Evolutionary conservation across 306 rosid genomes (phyloP).

Genomic region (Citrullus amarus): DNA sequence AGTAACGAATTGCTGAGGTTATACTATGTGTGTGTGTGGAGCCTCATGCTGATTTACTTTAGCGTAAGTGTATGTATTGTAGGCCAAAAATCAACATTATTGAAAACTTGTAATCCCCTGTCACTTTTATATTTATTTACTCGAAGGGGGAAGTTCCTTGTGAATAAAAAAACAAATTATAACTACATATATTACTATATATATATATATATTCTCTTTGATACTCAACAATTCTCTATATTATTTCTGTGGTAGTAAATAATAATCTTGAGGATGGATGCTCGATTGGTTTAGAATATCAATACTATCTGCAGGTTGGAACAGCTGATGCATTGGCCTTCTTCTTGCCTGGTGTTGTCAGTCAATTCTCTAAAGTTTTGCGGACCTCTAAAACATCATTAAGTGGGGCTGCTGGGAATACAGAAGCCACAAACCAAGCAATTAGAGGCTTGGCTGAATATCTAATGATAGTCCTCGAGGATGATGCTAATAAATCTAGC

Average conservation of each 20-base stretch:
- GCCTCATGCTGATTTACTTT: neutral
- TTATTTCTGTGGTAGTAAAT: neutral
- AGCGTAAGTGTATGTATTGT: neutral
- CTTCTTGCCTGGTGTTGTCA: conserved; percentile 89
- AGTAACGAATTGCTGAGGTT: neutral
- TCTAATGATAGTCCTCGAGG: conserved; percentile 74
- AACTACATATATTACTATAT: neutral
- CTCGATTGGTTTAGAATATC: neutral
- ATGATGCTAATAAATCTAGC: conserved; percentile 45
- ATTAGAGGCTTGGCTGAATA: conserved; percentile 76
- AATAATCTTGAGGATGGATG: neutral
- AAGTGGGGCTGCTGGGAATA: conserved; percentile 90
- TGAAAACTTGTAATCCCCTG: neutral
- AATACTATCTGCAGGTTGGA: conserved; percentile 48
- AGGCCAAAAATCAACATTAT: neutral
- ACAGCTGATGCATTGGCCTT: conserved; percentile 85
- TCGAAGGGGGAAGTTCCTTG: neutral
- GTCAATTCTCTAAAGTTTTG: conserved; percentile 75
- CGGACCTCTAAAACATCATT: conserved; percentile 54
- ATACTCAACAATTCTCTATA: neutral
- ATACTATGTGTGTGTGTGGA: neutral
- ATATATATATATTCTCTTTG: neutral
- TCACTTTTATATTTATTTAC: neutral
- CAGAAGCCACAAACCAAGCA: conserved; percentile 66
- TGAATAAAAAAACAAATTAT: neutral